phyloP scores from a whole-genome alignment of 306 rosid species.

The Elaeagnus macrophylla region DNA sequence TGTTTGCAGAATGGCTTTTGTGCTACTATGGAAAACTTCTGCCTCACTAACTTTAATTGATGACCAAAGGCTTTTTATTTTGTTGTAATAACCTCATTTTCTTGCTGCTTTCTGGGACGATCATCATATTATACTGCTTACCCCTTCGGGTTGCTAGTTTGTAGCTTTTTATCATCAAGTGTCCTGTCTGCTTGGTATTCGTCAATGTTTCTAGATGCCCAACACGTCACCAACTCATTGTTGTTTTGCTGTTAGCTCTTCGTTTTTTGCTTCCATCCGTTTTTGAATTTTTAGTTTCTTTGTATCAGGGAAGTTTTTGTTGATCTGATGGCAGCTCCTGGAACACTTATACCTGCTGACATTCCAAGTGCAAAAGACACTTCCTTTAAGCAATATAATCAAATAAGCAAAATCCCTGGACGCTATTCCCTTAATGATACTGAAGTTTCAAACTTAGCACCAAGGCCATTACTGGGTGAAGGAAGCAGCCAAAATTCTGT shows the following conservation, averaged over 20 bases:
- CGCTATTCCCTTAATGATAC: slow-evolving; percentile 38
- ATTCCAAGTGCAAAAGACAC: slow-evolving; percentile 50
- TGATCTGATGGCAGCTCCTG: slow-evolving; percentile 99
- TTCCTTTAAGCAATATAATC: slow-evolving; percentile 45
- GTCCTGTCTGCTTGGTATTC: background rate
- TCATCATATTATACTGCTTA: too few species aligned
- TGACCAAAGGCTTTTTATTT: too few species aligned
- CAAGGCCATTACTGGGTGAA: slow-evolving; percentile 52
- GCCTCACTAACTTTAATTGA: too few species aligned
- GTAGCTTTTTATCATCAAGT: too few species aligned
- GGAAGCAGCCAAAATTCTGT: slow-evolving; percentile 58
- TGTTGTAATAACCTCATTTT: too few species aligned
- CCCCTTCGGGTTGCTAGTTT: too few species aligned
- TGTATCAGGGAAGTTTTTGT: slow-evolving; percentile 90
- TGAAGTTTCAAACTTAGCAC: slow-evolving; percentile 41
- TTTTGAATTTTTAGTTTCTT: slow-evolving; percentile 30
- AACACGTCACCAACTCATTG: background rate
- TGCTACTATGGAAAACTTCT: too few species aligned
- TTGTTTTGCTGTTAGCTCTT: background rate
- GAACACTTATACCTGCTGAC: slow-evolving; percentile 91
- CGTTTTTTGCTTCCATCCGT: slow-evolving; percentile 11
- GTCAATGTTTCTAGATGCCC: background rate
- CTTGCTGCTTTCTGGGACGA: too few species aligned
- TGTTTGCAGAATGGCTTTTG: too few species aligned
- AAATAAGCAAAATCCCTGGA: slow-evolving; percentile 33